phyloP scores from a whole-genome alignment of 169 alveolate species.

The Miamiensis avidus region DNA sequence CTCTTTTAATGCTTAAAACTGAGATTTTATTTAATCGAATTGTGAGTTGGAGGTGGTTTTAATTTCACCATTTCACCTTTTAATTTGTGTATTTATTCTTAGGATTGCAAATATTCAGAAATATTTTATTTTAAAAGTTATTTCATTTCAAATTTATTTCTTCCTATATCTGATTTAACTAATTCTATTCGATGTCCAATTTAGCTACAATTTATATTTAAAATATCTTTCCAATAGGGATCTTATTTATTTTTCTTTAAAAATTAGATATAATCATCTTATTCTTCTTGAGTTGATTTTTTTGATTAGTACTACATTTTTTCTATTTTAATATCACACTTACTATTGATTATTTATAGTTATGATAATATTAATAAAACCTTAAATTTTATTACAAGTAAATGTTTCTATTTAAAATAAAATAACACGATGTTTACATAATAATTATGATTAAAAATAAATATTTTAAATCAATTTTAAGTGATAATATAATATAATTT shows the following conservation, averaged over 20 bases:
- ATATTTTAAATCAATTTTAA: too few species aligned
- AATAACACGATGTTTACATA: too few species aligned
- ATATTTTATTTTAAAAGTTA: too few species aligned
- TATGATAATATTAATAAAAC: too few species aligned
- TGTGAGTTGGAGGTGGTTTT: not conserved
- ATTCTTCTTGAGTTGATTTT: not conserved
- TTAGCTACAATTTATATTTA: too few species aligned
- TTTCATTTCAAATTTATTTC: not conserved
- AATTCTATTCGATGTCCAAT: not conserved
- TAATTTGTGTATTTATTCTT: not conserved
- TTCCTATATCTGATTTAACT: not conserved
- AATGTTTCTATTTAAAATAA: too few species aligned
- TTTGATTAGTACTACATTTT: not conserved
- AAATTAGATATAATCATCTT: not conserved
- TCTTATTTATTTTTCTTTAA: not conserved
- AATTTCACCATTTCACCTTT: not conserved
- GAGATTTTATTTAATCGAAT: not conserved
- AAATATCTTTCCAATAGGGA: not conserved
- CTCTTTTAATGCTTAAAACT: not conserved
- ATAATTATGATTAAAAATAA: too few species aligned
- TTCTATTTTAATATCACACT: too few species aligned
- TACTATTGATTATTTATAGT: too few species aligned
- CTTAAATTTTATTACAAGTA: too few species aligned
- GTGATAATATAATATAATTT: too few species aligned
- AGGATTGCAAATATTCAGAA: not conserved